A percentile compares a stretch with the other conserved stretches of the same genome.
Conservation (phyloP, 2,329 filamentous ascomycete species). For the Teratosphaeria nubilosa region DNA sequence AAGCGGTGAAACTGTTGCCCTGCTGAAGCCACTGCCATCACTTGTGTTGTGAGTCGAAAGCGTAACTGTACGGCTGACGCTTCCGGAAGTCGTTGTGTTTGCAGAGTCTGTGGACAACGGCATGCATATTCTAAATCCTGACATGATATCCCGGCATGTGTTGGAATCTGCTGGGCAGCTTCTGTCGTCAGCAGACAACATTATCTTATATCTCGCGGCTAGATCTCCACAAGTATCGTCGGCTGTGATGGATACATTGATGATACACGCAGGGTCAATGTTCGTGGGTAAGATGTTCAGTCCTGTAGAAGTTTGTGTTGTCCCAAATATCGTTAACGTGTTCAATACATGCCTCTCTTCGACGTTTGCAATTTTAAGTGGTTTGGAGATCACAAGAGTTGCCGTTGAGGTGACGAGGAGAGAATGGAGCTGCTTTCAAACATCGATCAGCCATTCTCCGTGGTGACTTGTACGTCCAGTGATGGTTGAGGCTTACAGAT, state of each 20-base stretch:
- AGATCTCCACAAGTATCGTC: not conserved
- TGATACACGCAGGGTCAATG: not conserved
- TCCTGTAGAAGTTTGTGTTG: not conserved
- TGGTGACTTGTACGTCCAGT: not conserved
- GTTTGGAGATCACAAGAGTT: not conserved
- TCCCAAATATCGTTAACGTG: not conserved
- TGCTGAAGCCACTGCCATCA: not conserved
- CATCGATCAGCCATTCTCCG: not conserved
- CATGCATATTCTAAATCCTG: not conserved
- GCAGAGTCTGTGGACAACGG: not conserved
- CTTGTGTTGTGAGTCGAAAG: not conserved
- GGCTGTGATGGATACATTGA: not conserved
- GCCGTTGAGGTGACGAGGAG: not conserved
- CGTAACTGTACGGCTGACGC: not conserved
- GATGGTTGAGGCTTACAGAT: not conserved
- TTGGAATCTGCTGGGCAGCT: not conserved
- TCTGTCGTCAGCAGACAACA: not conserved
- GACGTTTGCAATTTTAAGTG: not conserved
- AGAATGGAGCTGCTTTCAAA: not conserved
- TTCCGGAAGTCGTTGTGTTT: not conserved
- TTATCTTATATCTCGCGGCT: not conserved
- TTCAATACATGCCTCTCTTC: not conserved
- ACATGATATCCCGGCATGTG: not conserved
- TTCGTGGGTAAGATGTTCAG: not conserved
- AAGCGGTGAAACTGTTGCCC: not conserved